Percentiles rank a stretch among this genome's conserved stretches.
Evolutionary conservation across 2,329 filamentous ascomycete genomes (phyloP).

Genomic region (Colletotrichum sojae): DNA sequence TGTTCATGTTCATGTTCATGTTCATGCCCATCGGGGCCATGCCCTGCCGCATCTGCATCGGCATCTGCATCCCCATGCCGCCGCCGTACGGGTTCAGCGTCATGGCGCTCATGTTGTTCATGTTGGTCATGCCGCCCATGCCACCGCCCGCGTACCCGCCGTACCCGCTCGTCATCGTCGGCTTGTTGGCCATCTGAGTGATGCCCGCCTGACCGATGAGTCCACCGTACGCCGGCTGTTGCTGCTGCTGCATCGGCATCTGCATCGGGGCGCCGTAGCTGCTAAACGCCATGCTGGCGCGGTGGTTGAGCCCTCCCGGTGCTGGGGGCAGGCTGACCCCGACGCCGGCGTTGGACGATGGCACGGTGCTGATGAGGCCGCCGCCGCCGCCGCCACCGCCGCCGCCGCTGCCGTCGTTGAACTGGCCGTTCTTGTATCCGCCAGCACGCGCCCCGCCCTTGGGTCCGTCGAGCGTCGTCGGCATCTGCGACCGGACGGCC

Average conservation of each 20-base stretch:
- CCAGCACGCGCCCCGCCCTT: conserved; percentile 52
- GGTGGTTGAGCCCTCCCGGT: conserved; percentile 37
- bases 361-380: conserved; percentile 43
- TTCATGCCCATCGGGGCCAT: conserved; percentile 24
- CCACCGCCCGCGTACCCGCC: conserved; percentile 36
- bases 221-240: conserved; percentile 42
- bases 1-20: conserved; percentile 37
- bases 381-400: conserved; percentile 61
- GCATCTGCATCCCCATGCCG: conserved; percentile 43
- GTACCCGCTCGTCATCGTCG: conserved; percentile 20
- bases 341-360: conserved; percentile 46
- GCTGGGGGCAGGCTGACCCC: conserved; percentile 43
- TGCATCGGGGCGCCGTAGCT: conserved; percentile 46
- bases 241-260: conserved; percentile 19
- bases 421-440: conserved; percentile 66
- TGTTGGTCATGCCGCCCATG: conserved; percentile 43
- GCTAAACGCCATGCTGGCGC: conserved; percentile 49
- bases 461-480: conserved; percentile 53
- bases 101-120: conserved; percentile 41
- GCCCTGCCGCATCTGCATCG: conserved; percentile 10
- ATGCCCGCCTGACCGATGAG: conserved; percentile 30
- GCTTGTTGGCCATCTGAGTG: conserved; percentile 28
- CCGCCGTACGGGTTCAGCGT: conserved; percentile 43
- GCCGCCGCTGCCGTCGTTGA: conserved; percentile 67
- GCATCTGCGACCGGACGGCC: conserved; percentile 65